These are phyloP conservation scores for Elsinoe batatas DNA, from an alignment of 2,329 filamentous ascomycete species.

Conservation along the genomic window DNA sequence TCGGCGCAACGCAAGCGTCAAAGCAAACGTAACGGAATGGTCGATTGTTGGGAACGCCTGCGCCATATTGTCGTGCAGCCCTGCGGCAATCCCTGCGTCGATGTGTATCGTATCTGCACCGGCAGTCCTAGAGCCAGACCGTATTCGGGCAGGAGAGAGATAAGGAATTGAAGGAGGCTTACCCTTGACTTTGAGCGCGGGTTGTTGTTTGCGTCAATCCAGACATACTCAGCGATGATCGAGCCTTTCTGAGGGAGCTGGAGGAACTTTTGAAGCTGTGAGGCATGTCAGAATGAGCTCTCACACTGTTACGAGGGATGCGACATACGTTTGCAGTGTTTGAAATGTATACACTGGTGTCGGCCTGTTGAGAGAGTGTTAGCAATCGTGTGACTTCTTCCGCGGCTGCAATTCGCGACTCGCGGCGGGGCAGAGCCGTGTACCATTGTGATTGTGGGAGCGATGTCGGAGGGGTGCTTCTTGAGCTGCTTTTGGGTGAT, in stretches of 20 bases:
- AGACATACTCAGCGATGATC: conserved; percentile 93
- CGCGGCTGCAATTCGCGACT: conserved; percentile 3
- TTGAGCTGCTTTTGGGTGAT: not conserved
- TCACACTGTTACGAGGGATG: not conserved
- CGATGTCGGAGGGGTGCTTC: conserved; percentile 6
- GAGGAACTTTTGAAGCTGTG: conserved; percentile 84
- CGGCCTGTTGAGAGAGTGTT: conserved; percentile 23
- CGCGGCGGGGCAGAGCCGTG: conserved; percentile 7
- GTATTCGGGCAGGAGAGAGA: not conserved
- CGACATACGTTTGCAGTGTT: conserved; percentile 40
- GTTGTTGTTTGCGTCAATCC: conserved; percentile 77
- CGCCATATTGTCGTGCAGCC: not conserved
- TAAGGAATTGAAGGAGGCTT: conserved; percentile 36
- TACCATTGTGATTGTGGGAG: conserved; percentile 18
- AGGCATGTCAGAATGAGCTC: conserved; percentile 15
- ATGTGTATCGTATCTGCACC: conserved; percentile 3
- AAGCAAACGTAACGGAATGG: conserved; percentile 7
- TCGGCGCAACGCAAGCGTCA: conserved; percentile 11
- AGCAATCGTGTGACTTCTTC: not conserved
- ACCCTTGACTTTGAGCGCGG: conserved; percentile 94
- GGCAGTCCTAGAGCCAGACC: conserved; percentile 1
- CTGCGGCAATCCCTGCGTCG: conserved; percentile 4
- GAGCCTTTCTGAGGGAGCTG: conserved; percentile 78
- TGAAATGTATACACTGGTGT: conserved; percentile 33
- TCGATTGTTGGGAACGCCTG: conserved; percentile 9